These are phyloP conservation scores for Chloris gayana DNA, from an alignment of 176 grass and related monocot species.

Conservation along the genomic window DNA sequence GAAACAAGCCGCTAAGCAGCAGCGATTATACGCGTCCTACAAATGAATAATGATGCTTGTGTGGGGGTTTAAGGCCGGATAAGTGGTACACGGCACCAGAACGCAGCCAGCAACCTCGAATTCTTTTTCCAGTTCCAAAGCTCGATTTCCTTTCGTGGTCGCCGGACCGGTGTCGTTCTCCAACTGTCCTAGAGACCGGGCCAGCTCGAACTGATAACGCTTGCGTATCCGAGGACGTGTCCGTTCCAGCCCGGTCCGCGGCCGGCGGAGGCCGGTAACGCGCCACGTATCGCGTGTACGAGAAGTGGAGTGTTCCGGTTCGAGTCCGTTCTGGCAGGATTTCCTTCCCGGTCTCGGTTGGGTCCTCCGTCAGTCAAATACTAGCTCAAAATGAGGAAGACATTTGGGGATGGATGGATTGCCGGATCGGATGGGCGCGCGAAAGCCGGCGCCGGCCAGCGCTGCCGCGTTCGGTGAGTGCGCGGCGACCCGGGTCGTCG, in stretches of 20 bases:
- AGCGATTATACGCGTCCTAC: neutral
- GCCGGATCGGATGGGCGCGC: too few relatives aligned
- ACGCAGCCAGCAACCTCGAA: neutral
- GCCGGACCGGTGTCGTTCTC: neutral
- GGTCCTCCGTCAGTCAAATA: neutral
- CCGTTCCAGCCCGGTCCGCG: neutral
- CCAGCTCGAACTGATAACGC: neutral
- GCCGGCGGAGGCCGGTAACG: neutral
- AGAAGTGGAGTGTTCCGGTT: neutral
- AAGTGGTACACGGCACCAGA: neutral
- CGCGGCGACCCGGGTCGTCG: neutral
- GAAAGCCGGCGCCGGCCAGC: neutral
- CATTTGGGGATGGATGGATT: too few relatives aligned
- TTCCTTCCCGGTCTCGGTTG: neutral
- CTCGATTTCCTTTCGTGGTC: neutral
- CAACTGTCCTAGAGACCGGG: neutral
- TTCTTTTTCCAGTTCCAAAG: neutral
- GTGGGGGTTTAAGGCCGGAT: neutral
- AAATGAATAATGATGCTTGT: neutral
- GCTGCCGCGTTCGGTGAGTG: neutral
- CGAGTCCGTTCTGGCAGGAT: neutral
- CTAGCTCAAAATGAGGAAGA: neutral
- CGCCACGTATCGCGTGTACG: neutral
- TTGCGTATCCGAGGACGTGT: slow-evolving; percentile 1
- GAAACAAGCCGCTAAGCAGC: neutral